Evolutionary conservation across 805 yeast genomes (phyloP).

Genomic region (Yarrowia bubula): DNA sequence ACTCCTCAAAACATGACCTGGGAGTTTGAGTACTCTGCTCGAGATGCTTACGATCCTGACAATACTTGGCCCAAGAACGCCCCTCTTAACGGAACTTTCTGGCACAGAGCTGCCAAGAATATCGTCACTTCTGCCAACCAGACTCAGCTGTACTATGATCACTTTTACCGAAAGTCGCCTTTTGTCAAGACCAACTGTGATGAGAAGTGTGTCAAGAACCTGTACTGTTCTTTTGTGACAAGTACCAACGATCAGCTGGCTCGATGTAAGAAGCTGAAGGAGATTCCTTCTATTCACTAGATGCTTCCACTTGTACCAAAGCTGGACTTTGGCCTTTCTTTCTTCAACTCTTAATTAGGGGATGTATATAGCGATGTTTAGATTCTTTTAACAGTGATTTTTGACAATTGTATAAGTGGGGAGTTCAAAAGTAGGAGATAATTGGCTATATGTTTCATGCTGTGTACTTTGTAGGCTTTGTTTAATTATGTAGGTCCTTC

Average conservation of each 20-base stretch:
- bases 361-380: slow-evolving; percentile 4
- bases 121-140: not conserved
- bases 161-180: not conserved
- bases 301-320: not conserved
- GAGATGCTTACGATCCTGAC: slow-evolving; percentile 46
- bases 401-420: too few relatives aligned
- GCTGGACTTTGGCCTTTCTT: not conserved
- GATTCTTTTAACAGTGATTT: not conserved
- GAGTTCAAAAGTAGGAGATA: too few relatives aligned
- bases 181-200: not conserved
- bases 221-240: not conserved
- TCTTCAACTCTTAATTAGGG: not conserved
- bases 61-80: slow-evolving; percentile 55
- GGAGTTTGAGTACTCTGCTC: slow-evolving; percentile 54
- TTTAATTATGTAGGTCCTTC: too few relatives aligned
- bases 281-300: not conserved
- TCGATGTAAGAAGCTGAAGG: not conserved
- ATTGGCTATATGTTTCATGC: too few relatives aligned
- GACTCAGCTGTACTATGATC: not conserved
- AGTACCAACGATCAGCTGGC: not conserved
- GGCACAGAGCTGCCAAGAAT: slow-evolving; percentile 44
- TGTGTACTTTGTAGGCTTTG: too few relatives aligned
- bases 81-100: slow-evolving; percentile 69
- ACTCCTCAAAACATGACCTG: slow-evolving; percentile 48
- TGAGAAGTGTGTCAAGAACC: not conserved